Evolutionary conservation across 352 stramenopile species (phyloP), one percentile per base, ranked within the genome.

Genomic region (Globisporangium canariense): DNA sequence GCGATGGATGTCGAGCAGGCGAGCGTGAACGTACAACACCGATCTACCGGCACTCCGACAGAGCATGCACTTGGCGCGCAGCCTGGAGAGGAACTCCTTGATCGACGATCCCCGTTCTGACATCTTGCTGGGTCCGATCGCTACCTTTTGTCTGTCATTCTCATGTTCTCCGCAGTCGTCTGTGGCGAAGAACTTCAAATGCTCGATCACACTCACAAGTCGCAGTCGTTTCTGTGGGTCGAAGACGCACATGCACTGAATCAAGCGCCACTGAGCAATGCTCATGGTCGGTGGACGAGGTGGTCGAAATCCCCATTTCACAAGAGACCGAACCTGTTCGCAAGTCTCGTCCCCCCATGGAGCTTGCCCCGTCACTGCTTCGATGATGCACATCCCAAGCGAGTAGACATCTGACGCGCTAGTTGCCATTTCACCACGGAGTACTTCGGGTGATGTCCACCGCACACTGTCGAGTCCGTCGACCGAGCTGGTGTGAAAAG

Each of bases 1-100:
- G 30, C 22, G 51, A 28, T 65, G 8, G n/a, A 65, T 59, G 16
- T 65, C 50, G 1, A 34, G 36, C 6, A 65, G 60, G 0, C 60
- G 60, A 18, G 60, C 40, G n/a, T 60, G 60, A 6, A 65, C 52
- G 49, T 65, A 60, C 9, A 65, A 28, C 18, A 60, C 60, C 18
- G 60, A 65, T 8, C 49, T 28, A 5, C 40, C 38, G 4, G 49
- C 25, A 40, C 28, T 45, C 20, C 38, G 52, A 5, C 50, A 45
- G 10, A 60, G 18, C 50, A 65, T 28, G 60, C 60, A 58, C n/a
- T 65, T 65, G n/a, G 41, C 20, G 20, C 36, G 60, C 6, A 65
- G 28, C 22, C 50, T 58, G 2, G 40, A 5, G 22, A 65, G 52
- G 20, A 65, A 65, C 8, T 60, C 50, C 7, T 65, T 50, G 25